phyloP scores from a whole-genome alignment of 768 basidiomycete genomes.

The Kwoniella dejecticola region DNA sequence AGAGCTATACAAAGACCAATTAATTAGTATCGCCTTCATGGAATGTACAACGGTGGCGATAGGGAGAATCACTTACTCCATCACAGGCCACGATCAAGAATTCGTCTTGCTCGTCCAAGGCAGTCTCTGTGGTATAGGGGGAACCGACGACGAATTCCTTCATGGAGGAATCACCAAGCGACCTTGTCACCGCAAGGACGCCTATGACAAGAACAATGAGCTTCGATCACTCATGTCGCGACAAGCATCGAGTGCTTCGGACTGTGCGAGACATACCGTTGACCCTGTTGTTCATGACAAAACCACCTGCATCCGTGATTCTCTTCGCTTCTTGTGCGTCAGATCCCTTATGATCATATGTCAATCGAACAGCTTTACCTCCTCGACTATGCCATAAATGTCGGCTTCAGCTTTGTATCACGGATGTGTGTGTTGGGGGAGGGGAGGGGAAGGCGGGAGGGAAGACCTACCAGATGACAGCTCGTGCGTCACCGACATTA shows the following conservation, averaged over 20 bases:
- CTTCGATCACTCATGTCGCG: not conserved
- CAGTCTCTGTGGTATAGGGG: slow-evolving; percentile 98
- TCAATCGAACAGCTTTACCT: slow-evolving; percentile 86
- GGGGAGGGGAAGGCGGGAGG: no score
- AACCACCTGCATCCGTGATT: slow-evolving; percentile 96
- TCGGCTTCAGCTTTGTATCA: not conserved
- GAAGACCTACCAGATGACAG: slow-evolving; percentile 70
- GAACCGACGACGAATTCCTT: slow-evolving; percentile 98
- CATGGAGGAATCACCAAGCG: slow-evolving; percentile 95
- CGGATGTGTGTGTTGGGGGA: not conserved
- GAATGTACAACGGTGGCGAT: not conserved
- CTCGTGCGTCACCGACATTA: slow-evolving; percentile 94
- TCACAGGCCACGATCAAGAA: slow-evolving; percentile 95
- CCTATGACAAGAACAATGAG: slow-evolving; percentile 43
- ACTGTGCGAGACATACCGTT: slow-evolving; percentile 65
- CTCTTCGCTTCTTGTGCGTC: slow-evolving; percentile 97
- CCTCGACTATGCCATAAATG: slow-evolving; percentile 60
- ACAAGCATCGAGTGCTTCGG: no score
- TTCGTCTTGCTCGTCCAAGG: slow-evolving; percentile 85
- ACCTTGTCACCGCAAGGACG: slow-evolving; percentile 92
- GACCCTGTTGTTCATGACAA: slow-evolving; percentile 97
- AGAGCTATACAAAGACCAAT: slow-evolving; percentile 65
- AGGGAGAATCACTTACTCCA: slow-evolving; percentile 67
- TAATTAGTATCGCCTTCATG: not conserved
- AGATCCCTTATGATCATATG: slow-evolving; percentile 97